Base-by-base conservation (phyloP, 192 early-diverging fungal species). In the Podila minutissima region DNA sequence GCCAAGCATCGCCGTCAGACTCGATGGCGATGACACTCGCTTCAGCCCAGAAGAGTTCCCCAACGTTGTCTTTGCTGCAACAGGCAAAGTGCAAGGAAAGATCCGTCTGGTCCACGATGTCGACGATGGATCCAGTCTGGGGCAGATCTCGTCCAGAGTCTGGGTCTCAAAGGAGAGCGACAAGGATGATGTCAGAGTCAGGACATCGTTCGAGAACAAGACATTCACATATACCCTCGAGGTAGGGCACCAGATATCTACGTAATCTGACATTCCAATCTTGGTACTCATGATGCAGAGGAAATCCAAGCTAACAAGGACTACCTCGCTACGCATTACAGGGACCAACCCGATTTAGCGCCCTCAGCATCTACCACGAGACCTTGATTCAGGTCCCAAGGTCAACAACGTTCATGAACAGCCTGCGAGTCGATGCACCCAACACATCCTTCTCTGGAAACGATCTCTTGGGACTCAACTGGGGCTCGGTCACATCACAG, bases 111-210 rank as follows among this genome's bases (percentile, higher is more conserved):
- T 81, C 66, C 71, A 81, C 22, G 63, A 66, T 20, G 59, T 66
- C 9, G 66, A 68, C 1, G 67, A 81, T 51, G 66, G 63, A 62
- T 68, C 70, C 4, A 66, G 62, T 17, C 50, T 69, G 8, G 77
- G 59, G 6, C 67, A 69, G 51, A 59, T 81, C 66, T 73, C 77
- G 4, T 59, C 66, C 49, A 66, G 77, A 22, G 59, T 81, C 67
- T 81, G 77, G 77, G 77, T 73, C 67, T 69, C 70, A 10, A 81
- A 73, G 49, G 77, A 81, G 24, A 69, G 41, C 29, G 77, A 81
- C 55, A 81, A 81, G 49, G 62, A 81, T 20, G 71, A 72, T 17
- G 67, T 81, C 46, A 17, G 59, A 53, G 51, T 81, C 67, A 59
- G 37, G 11, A 50, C 59, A 5, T 6, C 33, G 3, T 65, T 59